phyloP scores from a whole-genome alignment of 352 stramenopile species.

The Globisporangium lucens region DNA sequence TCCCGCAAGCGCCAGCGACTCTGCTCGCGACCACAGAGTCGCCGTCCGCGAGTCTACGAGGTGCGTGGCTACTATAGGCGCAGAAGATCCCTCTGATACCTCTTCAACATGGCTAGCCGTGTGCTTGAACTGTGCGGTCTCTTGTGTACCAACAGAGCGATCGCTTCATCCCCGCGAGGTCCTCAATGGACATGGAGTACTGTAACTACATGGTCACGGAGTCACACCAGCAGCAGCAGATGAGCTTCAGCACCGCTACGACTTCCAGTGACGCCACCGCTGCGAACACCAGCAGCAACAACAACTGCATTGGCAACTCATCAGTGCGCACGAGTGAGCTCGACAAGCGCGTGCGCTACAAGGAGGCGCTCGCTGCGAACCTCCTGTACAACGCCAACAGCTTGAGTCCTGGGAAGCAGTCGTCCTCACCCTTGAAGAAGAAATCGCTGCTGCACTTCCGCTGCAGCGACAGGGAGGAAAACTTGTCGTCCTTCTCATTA shows the following conservation, averaged over 20 bases:
- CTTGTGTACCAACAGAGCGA: slow-evolving; percentile 23
- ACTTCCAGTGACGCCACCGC: background rate
- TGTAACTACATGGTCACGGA: slow-evolving; percentile 35
- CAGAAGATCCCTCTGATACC: background rate
- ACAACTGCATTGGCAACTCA: background rate
- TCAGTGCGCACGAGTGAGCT: slow-evolving; percentile 18
- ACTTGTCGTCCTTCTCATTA: background rate
- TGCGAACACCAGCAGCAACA: background rate
- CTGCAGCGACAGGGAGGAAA: slow-evolving; percentile 10
- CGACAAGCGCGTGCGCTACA: slow-evolving; percentile 31
- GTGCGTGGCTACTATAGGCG: slow-evolving; percentile 5
- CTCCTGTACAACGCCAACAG: slow-evolving; percentile 20
- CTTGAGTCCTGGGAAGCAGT: slow-evolving; percentile 12
- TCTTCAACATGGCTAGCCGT: background rate
- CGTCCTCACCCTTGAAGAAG: slow-evolving; percentile 10
- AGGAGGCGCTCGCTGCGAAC: slow-evolving; percentile 32
- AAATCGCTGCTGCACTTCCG: slow-evolving; percentile 29
- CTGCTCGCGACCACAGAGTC: background rate
- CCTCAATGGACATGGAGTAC: slow-evolving; percentile 43
- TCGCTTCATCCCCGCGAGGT: slow-evolving; percentile 44
- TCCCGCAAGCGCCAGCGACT: slow-evolving; percentile 31
- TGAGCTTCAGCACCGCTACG: background rate
- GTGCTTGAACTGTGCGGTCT: background rate
- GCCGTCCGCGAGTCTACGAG: slow-evolving; percentile 18
- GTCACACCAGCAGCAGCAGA: background rate